Percentiles rank a stretch among this genome's conserved stretches.
Evolutionary conservation across 1,139 yeast genomes (phyloP).

Genomic region (Diutina ranongensis): DNA sequence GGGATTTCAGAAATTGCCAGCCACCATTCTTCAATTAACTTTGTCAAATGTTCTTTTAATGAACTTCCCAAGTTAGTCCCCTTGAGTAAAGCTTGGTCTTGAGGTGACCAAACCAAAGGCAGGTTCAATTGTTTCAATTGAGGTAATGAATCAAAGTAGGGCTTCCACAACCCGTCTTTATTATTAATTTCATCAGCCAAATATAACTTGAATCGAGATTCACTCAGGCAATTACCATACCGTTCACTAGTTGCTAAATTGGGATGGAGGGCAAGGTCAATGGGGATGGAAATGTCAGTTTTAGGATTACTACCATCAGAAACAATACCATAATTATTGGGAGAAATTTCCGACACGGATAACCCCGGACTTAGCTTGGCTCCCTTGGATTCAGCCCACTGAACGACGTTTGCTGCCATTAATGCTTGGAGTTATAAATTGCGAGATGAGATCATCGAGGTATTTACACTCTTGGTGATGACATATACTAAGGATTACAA

Average conservation of each 20-base stretch:
- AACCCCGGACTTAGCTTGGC: constrained; percentile 23
- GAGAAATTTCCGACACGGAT: constrained; percentile 14
- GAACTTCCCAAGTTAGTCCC: constrained; percentile 54
- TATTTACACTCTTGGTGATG: too few species aligned
- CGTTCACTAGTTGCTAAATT: constrained; percentile 20
- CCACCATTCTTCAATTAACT: constrained; percentile 44
- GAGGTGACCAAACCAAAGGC: constrained; percentile 53
- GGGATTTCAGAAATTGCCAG: constrained; percentile 24
- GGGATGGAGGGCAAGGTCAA: constrained; percentile 19
- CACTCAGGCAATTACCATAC: constrained; percentile 19
- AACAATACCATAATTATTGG: constrained; percentile 30
- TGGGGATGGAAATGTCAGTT: neutral
- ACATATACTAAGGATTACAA: too few species aligned
- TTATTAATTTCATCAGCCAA: constrained; percentile 26
- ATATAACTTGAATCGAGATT: constrained; percentile 35
- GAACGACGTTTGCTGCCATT: constrained; percentile 14
- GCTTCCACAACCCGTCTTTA: constrained; percentile 19
- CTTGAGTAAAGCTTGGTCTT: constrained; percentile 37
- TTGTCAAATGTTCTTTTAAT: constrained; percentile 21
- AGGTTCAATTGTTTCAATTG: constrained; percentile 26
- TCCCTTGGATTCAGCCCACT: constrained; percentile 44
- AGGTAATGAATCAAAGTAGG: constrained; percentile 57
- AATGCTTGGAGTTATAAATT: neutral
- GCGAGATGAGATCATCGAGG: neutral
- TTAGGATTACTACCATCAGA: constrained; percentile 10